These are phyloP conservation scores for Trichoderma sp. DNA, from an alignment of 2,329 filamentous ascomycete species.

Conservation along the genomic window DNA sequence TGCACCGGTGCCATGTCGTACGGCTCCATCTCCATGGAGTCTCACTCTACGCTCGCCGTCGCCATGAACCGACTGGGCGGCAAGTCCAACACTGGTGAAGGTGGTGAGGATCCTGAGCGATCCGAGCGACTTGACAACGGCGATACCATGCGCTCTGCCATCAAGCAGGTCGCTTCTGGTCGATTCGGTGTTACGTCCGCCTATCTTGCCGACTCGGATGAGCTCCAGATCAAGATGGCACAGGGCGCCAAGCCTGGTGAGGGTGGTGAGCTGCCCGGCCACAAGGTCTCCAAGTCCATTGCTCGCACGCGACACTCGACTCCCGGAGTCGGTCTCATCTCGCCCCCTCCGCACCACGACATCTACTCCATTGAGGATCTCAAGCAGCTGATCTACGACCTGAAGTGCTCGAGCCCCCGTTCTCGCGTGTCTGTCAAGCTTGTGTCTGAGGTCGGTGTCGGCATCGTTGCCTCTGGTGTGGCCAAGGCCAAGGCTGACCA, in stretches of 20 bases:
- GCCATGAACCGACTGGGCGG: constrained; percentile 96
- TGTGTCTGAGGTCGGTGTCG: constrained; percentile 94
- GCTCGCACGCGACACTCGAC: constrained; percentile 94
- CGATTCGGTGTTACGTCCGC: constrained; percentile 95
- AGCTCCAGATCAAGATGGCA: constrained; percentile 99
- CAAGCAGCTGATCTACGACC: constrained; percentile 96
- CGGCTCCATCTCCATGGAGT: constrained; percentile 97
- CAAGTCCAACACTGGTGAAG: constrained; percentile 97
- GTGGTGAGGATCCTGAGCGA: constrained; percentile 92
- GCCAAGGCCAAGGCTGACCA: constrained; percentile 97
- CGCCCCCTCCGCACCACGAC: constrained; percentile 93
- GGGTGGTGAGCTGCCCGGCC: constrained; percentile 92
- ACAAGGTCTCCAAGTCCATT: constrained; percentile 95
- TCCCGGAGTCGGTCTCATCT: constrained; percentile 93
- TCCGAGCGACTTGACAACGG: constrained; percentile 85
- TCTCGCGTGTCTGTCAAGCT: constrained; percentile 95
- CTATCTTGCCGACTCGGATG: constrained; percentile 92
- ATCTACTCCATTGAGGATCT: constrained; percentile 98
- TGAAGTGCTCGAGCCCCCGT: constrained; percentile 94
- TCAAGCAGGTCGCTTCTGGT: constrained; percentile 96
- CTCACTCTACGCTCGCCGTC: constrained; percentile 91
- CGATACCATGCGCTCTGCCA: constrained; percentile 94
- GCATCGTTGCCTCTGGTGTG: constrained; percentile 95
- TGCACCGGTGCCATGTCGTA: constrained; percentile 99
- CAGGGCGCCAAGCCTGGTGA: constrained; percentile 98